A percentile compares a stretch with the other conserved stretches of the same genome.
Conservation (phyloP, 305 asterid species). For the Withania somnifera region DNA sequence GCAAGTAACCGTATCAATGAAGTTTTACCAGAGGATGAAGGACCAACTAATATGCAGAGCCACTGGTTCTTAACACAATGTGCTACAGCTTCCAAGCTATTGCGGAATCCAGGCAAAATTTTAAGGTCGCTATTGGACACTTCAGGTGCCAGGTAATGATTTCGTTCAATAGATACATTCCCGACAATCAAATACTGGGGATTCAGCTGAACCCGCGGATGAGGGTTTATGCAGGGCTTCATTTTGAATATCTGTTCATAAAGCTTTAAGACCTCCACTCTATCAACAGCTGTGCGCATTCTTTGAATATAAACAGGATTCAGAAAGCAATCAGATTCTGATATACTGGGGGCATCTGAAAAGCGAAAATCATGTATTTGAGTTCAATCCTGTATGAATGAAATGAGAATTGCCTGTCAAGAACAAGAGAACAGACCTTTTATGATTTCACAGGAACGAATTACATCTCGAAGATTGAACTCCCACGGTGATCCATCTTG, state of each 20-base stretch:
- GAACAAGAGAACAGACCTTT: conserved; percentile 33
- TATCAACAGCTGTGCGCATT: conserved; percentile 83
- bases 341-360: conserved; percentile 53
- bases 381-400: not conserved
- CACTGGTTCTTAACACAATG: conserved; percentile 77
- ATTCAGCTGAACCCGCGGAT: conserved; percentile 64
- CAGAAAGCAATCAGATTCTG: conserved; percentile 58
- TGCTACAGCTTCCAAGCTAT: conserved; percentile 61
- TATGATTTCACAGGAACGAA: conserved; percentile 88
- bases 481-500: conserved; percentile 99
- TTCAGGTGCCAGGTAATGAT: conserved; percentile 34
- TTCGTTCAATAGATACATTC: conserved; percentile 48
- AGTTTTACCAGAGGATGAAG: conserved; percentile 90
- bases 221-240: conserved; percentile 49
- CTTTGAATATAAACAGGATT: conserved; percentile 83
- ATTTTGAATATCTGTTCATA: conserved; percentile 58
- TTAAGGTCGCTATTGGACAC: conserved; percentile 40
- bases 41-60: conserved; percentile 95
- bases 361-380: conserved; percentile 5
- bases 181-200: conserved; percentile 52
- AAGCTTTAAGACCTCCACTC: conserved; percentile 59
- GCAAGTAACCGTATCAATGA: conserved; percentile 72
- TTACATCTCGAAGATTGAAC: conserved; percentile 92
- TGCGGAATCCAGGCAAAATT: conserved; percentile 62
- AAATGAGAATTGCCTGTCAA: not conserved